Conservation (phyloP, 352 stramenopile species). For the Phytophthora multivora region DNA sequence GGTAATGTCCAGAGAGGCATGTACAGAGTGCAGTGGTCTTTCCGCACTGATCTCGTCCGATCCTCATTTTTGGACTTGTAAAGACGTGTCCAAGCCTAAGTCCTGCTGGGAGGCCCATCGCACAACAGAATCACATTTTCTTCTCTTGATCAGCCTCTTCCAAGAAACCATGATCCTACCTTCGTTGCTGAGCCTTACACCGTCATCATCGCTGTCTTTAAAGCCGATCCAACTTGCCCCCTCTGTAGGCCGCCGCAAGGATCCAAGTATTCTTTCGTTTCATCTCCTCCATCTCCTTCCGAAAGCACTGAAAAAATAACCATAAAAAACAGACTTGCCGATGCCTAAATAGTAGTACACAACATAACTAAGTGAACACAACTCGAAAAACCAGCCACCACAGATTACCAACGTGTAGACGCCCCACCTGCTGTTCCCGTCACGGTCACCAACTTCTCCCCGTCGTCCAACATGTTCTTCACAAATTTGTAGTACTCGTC, state of each 20-base stretch:
- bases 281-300: background rate
- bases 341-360: background rate
- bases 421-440: background rate
- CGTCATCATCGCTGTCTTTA: background rate
- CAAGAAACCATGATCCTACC: too few species aligned
- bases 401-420: too few species aligned
- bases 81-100: background rate
- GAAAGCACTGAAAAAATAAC: background rate
- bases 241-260: background rate
- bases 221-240: background rate
- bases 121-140: background rate
- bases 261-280: background rate
- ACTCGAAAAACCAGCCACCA: background rate
- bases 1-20: background rate
- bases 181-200: background rate
- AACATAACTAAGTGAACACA: background rate
- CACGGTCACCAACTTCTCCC: background rate
- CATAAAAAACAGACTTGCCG: background rate
- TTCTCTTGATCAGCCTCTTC: background rate
- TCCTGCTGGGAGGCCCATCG: background rate
- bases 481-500: background rate
- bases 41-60: background rate
- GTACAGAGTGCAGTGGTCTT: background rate
- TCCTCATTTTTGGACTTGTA: background rate
- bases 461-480: background rate